Percentiles rank a stretch among this genome's conserved stretches.
These are phyloP conservation scores for Erigeron canadensis DNA, from an alignment of 129 eudicot species.

Conservation along the genomic window DNA sequence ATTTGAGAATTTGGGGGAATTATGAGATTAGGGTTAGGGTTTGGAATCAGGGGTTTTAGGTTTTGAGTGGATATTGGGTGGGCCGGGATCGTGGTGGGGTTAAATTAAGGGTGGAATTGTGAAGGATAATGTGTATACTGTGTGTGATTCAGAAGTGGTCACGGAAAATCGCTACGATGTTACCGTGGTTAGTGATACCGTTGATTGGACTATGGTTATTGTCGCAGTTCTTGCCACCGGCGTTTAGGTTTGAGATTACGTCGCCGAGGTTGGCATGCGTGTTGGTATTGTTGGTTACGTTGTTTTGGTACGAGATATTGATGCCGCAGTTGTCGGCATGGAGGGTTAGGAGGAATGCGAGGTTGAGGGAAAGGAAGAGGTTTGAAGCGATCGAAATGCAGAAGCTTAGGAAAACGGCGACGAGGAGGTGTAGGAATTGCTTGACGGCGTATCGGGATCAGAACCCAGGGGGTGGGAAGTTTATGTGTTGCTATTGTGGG, in stretches of 20 bases:
- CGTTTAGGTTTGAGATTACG: constrained; percentile 81
- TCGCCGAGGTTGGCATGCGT: constrained; percentile 89
- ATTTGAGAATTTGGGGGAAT: constrained; percentile 18
- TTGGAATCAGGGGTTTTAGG: constrained; percentile 32
- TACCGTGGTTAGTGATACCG: constrained; percentile 95
- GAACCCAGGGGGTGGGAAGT: constrained; percentile 85
- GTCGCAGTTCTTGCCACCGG: constrained; percentile 89
- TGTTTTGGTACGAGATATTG: constrained; percentile 89
- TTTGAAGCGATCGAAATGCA: constrained; percentile 85
- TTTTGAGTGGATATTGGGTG: constrained; percentile 15
- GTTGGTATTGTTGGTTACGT: constrained; percentile 68
- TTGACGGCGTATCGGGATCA: constrained; percentile 83
- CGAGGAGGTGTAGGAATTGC: constrained; percentile 85
- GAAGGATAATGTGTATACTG: constrained; percentile 96
- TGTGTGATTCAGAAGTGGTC: constrained; percentile 98
- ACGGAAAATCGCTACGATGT: constrained; percentile 87
- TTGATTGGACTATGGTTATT: constrained; percentile 84
- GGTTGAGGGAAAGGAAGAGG: constrained; percentile 80
- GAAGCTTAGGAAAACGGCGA: constrained; percentile 77
- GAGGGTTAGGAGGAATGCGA: constrained; percentile 72
- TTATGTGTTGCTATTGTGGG: constrained; percentile 89
- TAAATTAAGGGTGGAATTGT: background rate
- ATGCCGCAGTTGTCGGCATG: constrained; percentile 88
- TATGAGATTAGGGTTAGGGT: constrained; percentile 40
- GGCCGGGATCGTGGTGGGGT: background rate